Percentiles rank a stretch among this genome's conserved stretches.
Evolutionary conservation across 2,329 filamentous ascomycete species (phyloP).

Genomic region (Scedosporium boydii): DNA sequence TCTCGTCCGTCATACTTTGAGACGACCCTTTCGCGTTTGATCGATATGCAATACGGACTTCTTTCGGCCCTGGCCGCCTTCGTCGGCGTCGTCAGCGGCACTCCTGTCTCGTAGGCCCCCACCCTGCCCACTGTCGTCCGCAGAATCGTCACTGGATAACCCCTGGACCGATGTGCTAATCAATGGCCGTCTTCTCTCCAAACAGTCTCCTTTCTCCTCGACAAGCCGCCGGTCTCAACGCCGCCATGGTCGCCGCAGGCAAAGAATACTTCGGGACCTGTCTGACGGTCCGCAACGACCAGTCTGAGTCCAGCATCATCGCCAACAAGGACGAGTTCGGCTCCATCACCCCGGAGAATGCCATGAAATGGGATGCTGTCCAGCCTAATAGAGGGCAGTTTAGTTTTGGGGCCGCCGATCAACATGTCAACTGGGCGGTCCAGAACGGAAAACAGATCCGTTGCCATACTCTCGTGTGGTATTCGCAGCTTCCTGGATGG

Average conservation of each 20-base stretch:
- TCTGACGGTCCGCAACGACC: slow-evolving; percentile 43
- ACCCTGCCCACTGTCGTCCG: not conserved
- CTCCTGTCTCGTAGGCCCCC: not conserved
- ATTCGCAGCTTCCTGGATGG: slow-evolving; percentile 24
- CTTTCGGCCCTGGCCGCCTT: slow-evolving; percentile 4
- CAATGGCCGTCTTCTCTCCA: not conserved
- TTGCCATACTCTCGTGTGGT: slow-evolving; percentile 52
- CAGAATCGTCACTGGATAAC: not conserved
- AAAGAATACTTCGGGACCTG: slow-evolving; percentile 46
- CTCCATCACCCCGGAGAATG: slow-evolving; percentile 40
- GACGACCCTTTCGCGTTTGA: not conserved
- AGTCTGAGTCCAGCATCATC: slow-evolving; percentile 39
- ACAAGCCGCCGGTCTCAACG: slow-evolving; percentile 12
- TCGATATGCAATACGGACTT: not conserved
- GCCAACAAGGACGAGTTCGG: slow-evolving; percentile 43
- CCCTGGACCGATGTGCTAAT: not conserved
- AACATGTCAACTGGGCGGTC: slow-evolving; percentile 28
- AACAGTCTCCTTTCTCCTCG: not conserved
- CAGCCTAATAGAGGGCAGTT: slow-evolving; percentile 46
- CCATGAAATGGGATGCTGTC: slow-evolving; percentile 45
- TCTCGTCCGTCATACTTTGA: not conserved
- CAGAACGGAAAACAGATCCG: slow-evolving; percentile 42
- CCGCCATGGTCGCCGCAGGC: slow-evolving; percentile 17
- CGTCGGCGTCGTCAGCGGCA: not conserved
- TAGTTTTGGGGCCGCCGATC: slow-evolving; percentile 43